These are phyloP conservation scores for Candida manassasensis DNA, from an alignment of 805 yeast genomes.

Conservation along the genomic window DNA sequence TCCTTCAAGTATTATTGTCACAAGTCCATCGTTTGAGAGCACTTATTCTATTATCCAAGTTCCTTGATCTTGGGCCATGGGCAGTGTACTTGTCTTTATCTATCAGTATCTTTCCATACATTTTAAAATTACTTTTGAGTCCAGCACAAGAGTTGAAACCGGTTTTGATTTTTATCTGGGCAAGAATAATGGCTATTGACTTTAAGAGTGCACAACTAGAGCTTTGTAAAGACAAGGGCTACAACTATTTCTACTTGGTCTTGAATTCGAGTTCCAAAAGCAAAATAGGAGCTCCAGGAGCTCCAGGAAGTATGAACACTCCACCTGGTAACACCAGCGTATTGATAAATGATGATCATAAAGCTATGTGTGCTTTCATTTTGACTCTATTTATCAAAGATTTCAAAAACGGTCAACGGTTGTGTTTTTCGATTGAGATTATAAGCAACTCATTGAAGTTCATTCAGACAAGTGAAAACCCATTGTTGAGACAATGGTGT, in stretches of 20 bases:
- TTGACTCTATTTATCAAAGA: conserved; percentile 80
- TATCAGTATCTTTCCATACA: conserved; percentile 95
- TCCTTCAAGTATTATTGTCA: conserved; percentile 84
- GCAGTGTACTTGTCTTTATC: conserved; percentile 91
- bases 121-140: conserved; percentile 79
- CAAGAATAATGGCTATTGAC: conserved; percentile 94
- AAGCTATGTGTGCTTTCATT: conserved; percentile 94
- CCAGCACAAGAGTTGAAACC: conserved; percentile 96
- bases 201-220: conserved; percentile 87
- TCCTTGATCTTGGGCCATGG: conserved; percentile 94
- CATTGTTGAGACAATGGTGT: conserved; percentile 91
- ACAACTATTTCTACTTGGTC: conserved; percentile 78
- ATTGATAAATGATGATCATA: conserved; percentile 70
- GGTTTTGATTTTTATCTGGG: conserved; percentile 94
- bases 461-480: conserved; percentile 70
- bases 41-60: conserved; percentile 72
- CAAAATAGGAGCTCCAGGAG: conserved; percentile 28
- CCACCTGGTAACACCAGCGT: conserved; percentile 21
- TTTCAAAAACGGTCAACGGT: conserved; percentile 71
- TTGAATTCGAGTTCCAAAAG: conserved; percentile 42
- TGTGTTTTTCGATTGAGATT: conserved; percentile 72
- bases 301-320: conserved; percentile 21
- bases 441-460: conserved; percentile 62
- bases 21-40: conserved; percentile 94
- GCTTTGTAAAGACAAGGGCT: conserved; percentile 85